A percentile compares a stretch with the other conserved stretches of the same genome.
These are phyloP conservation scores for Parastagonospora nodorum DNA, from an alignment of 2,329 filamentous ascomycete genomes.

Conservation along the genomic window DNA sequence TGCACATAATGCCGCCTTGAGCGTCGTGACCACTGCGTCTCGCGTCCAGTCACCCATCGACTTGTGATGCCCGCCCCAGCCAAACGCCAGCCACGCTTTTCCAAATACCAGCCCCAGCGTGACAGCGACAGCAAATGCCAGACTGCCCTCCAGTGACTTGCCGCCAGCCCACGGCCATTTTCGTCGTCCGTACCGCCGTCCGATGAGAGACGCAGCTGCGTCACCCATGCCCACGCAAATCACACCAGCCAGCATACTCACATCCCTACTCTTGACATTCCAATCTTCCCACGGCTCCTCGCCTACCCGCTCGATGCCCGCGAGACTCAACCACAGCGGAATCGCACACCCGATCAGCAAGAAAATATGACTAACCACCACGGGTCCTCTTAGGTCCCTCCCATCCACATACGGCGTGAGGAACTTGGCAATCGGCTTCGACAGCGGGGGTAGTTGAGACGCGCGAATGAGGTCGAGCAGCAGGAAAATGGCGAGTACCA, in stretches of 20 bases:
- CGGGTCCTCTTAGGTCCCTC: conserved; percentile 86
- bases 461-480: conserved; percentile 88
- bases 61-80: conserved; percentile 61
- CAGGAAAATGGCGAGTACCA: conserved; percentile 83
- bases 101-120: conserved; percentile 72
- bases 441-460: conserved; percentile 87
- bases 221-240: conserved; percentile 95
- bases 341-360: conserved; percentile 93
- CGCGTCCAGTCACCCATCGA: conserved; percentile 51
- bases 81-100: conserved; percentile 74
- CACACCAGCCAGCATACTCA: conserved; percentile 90
- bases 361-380: conserved; percentile 96
- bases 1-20: conserved; percentile 74
- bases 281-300: conserved; percentile 68
- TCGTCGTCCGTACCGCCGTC: conserved; percentile 78
- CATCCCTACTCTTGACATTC: conserved; percentile 73
- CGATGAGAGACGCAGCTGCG: conserved; percentile 88
- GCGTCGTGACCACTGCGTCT: conserved; percentile 36
- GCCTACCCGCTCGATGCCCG: conserved; percentile 66
- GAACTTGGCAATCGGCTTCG: conserved; percentile 82
- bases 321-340: conserved; percentile 86
- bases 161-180: conserved; percentile 98
- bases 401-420: conserved; percentile 94
- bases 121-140: conserved; percentile 83
- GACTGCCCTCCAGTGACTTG: conserved; percentile 86